Evolutionary conservation across 192 early-diverging fungal genomes (phyloP), one percentile per base, ranked within the genome.

Genomic region (Coemansia biformis): DNA sequence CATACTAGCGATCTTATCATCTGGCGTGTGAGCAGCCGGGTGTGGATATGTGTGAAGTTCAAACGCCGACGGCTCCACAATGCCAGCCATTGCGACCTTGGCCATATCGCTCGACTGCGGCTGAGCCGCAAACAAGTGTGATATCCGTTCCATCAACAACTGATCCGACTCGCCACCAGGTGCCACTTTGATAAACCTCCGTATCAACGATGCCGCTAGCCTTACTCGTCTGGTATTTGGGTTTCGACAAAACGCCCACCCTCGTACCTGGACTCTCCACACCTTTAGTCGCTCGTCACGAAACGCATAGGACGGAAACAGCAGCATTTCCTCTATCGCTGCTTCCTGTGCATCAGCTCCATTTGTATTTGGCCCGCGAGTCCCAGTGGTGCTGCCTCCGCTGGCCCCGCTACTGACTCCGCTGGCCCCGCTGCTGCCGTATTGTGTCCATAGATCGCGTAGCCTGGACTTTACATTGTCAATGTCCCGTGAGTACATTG

Each of bases 241-340:
- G 42, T 74, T 58, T 29, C 70, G 62, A 33, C 63, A 51, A 19
- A 53, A 74, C 11, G 24, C 63, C 70, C 70, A 74, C 7, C 70
- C 70, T 17, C 63, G 63, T 19, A 74, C 63, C 19, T 74, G 70
- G 21, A 74, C 59, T 5, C 70, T 49, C 70, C 70, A 74, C 3
- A 59, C 70, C 37, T 66, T 74, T 18, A 66, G 49, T 35, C 59
- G 54, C 41, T 74, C 70, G 50, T 74, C 70, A 36, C 63, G 70
- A 48, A 43, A 66, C 28, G 70, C 70, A 26, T 51, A 66, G 2
- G 70, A 66, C 1, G 70, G 70, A 31, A 74, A 74, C 33, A 74
- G 34, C 13, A 74, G 54, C 41, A 74, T 34, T 45, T 72, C 68
- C 11, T 72, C 68, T 0, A 72, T 24, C 21, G 35, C 37, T 31